Base-by-base conservation (phyloP, 352 stramenopile species). In the Phytopythium mirpurense region DNA sequence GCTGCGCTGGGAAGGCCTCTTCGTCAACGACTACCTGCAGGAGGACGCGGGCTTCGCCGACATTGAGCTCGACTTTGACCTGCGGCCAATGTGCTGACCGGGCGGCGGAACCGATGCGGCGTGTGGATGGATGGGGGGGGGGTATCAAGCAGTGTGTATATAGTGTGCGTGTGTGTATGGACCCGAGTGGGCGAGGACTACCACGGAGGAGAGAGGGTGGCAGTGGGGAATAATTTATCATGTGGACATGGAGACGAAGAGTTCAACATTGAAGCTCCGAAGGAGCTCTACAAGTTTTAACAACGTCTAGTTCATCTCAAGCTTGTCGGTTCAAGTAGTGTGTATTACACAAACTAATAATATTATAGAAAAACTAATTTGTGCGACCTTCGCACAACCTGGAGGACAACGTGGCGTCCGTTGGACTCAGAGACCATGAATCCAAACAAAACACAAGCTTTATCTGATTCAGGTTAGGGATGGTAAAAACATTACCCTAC, bases 21-120 rank as follows among this genome's bases (percentile, higher is more conserved):
- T 88, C 56, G 78, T 88, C 53, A 85, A 85, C 60, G 76, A 88
- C 59, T 88, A 72, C 52, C 75, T 88, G 16, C 47, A 57, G 23
- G 62, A 63, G 23, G 67, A 74, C 27, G 62, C 60, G 29, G 65
- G 54, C 18, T 68, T 79, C 36, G 57, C 50, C 1, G 67, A 77
- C 24, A 79, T 79, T 57, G 70, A 77, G 35, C 61, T 78, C 6
- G 63, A 73, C 40, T 55, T 78, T 55, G 50, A 59, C 47, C 34
- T 54, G 21, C 47, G 47, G 47, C 19, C 32, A 9, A 46, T 46
- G 40, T 46, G 23, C 14, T 43, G 47, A 54, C 34, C 15, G 18
- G 1, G 18, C 29, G 4, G 7, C 16, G 7, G 18, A 4, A 23
- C 8, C 42, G 24, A 9, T 11, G 5, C 15, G 31, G 21, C n/a